Evolutionary conservation across 1,284 basidiomycete species (phyloP), one percentile per base, ranked within the genome.

Genomic region (Leccinum solheimii): DNA sequence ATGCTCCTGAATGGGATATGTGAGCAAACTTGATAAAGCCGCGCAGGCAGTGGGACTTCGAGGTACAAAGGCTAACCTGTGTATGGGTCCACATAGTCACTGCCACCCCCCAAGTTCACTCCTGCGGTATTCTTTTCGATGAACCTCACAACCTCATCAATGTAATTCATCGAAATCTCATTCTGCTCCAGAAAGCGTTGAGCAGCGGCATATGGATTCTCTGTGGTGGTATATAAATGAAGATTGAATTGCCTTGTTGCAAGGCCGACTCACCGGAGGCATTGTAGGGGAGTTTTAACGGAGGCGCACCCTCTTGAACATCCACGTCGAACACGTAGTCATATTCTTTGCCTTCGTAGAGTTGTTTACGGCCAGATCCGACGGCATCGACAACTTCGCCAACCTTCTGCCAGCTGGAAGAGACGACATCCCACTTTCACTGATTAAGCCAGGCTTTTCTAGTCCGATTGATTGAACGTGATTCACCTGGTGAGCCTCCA

Each of bases 301-400:
- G 90, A 6, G 97, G 96, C 23, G 86, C 87, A 7, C 95, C 97
- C 66, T 98, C 97, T 66, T 94, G 84, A 30, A 98, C 91, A 71
- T 98, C 97, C 19, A 99, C 96, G 70, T 98, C 96, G 70, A 99
- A 99, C 8, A 99, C 97, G 70, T 98, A 97, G 78, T 99, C 97
- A 72, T 96, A 99, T 77, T 98, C 97, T 73, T 90, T 90, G 32
- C 97, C 97, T 67, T 93, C 77, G 74, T 92, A 91, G 5, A 97
- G 82, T 75, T 97, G 94, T 76, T 94, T 98, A 62, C 91, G 83
- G 8, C 87, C 86, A 52, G 89, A 86, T 9, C 95, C 94, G 52
- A 97, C 92, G 16, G 94, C 94, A 71, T 97, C 97, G 3, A 97
- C 94, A 4, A 99, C 96, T 67, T 97, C 91, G 13, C 97, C 97